A percentile compares a stretch with the other conserved stretches of the same genome.
Conservation (phyloP, 2,329 filamentous ascomycete species). For the Diplodia seriata region DNA sequence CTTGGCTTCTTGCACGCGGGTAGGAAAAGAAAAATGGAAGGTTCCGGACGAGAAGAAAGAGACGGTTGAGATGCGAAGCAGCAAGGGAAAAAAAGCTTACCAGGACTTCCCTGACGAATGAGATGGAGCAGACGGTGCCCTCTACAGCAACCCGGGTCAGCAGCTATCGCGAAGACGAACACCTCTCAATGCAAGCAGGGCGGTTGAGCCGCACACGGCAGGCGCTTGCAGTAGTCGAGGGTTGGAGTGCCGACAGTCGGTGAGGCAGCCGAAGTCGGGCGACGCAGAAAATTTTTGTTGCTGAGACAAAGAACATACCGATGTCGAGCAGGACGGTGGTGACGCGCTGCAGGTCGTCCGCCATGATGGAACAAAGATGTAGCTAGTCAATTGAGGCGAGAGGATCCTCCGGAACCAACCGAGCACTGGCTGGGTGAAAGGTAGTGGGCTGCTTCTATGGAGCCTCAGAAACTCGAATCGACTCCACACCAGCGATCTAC, state of each 20-base stretch:
- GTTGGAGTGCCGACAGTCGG: conserved; percentile 9
- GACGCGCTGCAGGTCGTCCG: conserved; percentile 39
- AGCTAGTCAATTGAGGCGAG: conserved; percentile 6
- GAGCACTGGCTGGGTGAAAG: conserved; percentile 26
- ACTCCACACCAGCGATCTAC: conserved; percentile 31
- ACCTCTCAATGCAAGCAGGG: conserved; percentile 17
- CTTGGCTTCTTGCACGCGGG: conserved; percentile 16
- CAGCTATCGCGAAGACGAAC: conserved; percentile 35
- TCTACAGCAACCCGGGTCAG: conserved; percentile 57
- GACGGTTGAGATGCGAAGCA: conserved; percentile 36
- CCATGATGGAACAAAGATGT: conserved; percentile 33
- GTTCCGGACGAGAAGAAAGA: conserved; percentile 33
- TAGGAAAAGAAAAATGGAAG: conserved; percentile 33
- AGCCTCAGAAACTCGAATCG: conserved; percentile 23
- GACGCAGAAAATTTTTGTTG: conserved; percentile 30
- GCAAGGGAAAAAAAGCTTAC: conserved; percentile 61
- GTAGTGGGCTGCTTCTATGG: conserved; percentile 23
- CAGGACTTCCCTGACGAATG: conserved; percentile 82
- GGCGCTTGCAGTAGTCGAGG: conserved; percentile 14
- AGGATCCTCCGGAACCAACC: conserved; percentile 28
- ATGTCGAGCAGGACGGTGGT: conserved; percentile 62
- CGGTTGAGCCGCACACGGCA: conserved; percentile 30
- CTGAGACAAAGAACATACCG: conserved; percentile 53
- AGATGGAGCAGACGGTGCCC: conserved; percentile 83
- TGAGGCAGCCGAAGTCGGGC: conserved; percentile 27